Base-by-base conservation (phyloP, 2,329 filamentous ascomycete genomes). In the Mariannaea elegans region DNA sequence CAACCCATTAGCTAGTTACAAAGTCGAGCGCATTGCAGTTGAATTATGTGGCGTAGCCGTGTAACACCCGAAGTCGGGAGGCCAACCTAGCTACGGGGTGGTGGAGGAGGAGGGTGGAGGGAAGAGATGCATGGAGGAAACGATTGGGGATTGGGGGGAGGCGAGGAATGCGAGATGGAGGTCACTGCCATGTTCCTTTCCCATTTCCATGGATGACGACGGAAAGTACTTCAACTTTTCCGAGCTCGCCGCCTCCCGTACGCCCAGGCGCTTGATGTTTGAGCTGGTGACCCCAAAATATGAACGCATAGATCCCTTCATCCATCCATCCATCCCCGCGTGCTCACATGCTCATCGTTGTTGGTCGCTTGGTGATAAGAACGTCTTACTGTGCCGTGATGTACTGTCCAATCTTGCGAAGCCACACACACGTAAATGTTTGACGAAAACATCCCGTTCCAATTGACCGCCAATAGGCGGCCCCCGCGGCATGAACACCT, bases 401-500 rank as follows among this genome's bases (percentile, higher is more conserved):
- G 50, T 39, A 27, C 51, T 55, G 16, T 16, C 10, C 36, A 27
- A 47, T 45, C 6, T 51, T 21, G 31, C 34, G 32, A 44, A 14
- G 18, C 12, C 45, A 32, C 50, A 18, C 50, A 14, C 27, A 42
- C 44, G 31, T 29, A 44, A 32, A 53, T 36, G 38, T n/a, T 29
- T 53, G 16, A 29, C n/a, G 19, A 39, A 53, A 47, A 44, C 14
- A 13, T 32, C 42, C 36, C 36, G 21, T 34, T 32, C 36, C 49
- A 53, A 44, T 48, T 59, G 42, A 52, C 14, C 27, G 56, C 48
- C 53, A 45, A 54, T 49, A 42, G 56, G 55, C 38, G 24, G 44
- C 23, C 49, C 44, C 39, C 45, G 50, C 45, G 44, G 44, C 50
- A 45, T 44, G 56, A 59, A 59, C 56, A 23, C 44, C 56, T 59